phyloP scores from a whole-genome alignment of 2,329 filamentous ascomycete species.

The Huntiella decipiens region DNA sequence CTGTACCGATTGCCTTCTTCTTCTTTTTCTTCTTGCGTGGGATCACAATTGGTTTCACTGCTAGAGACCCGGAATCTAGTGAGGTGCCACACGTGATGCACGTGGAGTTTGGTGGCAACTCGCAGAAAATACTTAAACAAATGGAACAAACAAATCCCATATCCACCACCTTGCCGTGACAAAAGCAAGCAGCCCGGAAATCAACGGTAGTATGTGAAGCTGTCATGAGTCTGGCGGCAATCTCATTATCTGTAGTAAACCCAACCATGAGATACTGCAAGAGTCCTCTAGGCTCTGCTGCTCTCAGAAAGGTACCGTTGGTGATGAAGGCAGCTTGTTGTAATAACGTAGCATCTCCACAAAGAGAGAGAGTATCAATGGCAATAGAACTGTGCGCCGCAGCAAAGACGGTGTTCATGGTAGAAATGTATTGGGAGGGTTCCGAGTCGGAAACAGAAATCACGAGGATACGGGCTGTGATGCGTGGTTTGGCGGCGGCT shows the following conservation, averaged over 20 bases:
- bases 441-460: constrained; percentile 73
- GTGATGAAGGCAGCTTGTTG: constrained; percentile 66
- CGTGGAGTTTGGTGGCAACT: constrained; percentile 38
- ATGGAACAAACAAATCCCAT: constrained; percentile 91
- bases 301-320: constrained; percentile 34
- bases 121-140: constrained; percentile 85
- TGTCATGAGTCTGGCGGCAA: constrained; percentile 44
- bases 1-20: constrained; percentile 36
- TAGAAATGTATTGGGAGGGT: constrained; percentile 84
- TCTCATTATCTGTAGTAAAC: constrained; percentile 49
- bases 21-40: constrained; percentile 57
- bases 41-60: constrained; percentile 57
- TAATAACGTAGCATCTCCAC: constrained; percentile 73
- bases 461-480: constrained; percentile 55
- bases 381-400: constrained; percentile 74
- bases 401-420: constrained; percentile 97
- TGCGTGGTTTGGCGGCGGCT: constrained; percentile 23
- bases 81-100: constrained; percentile 73
- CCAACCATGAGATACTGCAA: constrained; percentile 91
- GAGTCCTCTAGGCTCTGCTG: constrained; percentile 45
- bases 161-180: constrained; percentile 77
- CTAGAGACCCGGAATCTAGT: constrained; percentile 57
- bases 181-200: constrained; percentile 96
- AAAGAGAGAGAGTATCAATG: constrained; percentile 78
- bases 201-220: constrained; percentile 78